Evolutionary conservation across 352 stramenopile species (phyloP).

Genomic region (Pythium plurisporium): DNA sequence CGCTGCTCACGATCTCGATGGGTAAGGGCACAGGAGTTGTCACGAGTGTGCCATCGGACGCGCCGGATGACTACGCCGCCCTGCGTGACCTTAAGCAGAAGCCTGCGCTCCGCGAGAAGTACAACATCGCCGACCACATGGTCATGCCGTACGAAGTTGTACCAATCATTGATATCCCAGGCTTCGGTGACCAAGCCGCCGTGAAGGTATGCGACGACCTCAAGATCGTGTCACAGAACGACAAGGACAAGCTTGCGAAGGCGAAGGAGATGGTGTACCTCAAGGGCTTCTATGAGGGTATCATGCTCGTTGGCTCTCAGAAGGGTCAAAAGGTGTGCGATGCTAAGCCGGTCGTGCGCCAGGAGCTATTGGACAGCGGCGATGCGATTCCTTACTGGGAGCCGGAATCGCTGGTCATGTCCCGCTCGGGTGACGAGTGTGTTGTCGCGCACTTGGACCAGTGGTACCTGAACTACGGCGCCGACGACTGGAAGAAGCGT

Average conservation of each 20-base stretch:
- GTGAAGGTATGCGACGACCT: conserved; percentile 97
- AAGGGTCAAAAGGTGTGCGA: conserved; percentile 96
- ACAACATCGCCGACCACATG: conserved; percentile 97
- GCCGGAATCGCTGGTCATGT: conserved; percentile 97
- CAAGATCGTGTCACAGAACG: conserved; percentile 98
- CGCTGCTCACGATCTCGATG: conserved; percentile 99
- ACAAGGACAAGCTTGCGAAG: conserved; percentile 98
- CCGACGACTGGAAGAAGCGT: conserved; percentile 96
- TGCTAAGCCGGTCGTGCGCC: conserved; percentile 95
- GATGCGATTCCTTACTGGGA: conserved; percentile 98
- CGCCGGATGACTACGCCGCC: conserved; percentile 98
- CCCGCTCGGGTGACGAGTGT: conserved; percentile 97
- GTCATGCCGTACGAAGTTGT: conserved; percentile 98
- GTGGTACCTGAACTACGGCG: conserved; percentile 99
- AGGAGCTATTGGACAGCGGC: conserved; percentile 94
- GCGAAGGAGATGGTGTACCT: conserved; percentile 98
- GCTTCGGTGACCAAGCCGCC: conserved; percentile 95
- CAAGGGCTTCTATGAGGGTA: conserved; percentile 99
- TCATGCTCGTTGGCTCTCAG: conserved; percentile 97
- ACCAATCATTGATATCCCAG: conserved; percentile 99
- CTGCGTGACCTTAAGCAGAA: conserved; percentile 99
- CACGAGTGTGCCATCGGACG: conserved; percentile 98
- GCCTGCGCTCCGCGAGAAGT: conserved; percentile 97
- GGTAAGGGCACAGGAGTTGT: conserved; percentile 99
- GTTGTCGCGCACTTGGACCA: conserved; percentile 99